phyloP scores from a whole-genome alignment of 805 yeast species.

The Spathaspora passalidarum region DNA sequence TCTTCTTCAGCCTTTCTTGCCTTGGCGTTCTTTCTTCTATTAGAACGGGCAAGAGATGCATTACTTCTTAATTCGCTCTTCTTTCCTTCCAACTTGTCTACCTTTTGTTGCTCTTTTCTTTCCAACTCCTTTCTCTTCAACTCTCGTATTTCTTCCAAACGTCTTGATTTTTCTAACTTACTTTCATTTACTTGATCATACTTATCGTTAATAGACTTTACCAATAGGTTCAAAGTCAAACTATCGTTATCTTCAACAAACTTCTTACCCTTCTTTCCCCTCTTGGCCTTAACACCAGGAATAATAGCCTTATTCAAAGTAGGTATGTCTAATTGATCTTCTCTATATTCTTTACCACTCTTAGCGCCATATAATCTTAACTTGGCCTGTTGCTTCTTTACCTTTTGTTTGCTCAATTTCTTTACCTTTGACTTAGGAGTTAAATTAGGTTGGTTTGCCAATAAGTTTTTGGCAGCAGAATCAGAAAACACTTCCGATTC shows the following conservation, averaged over 20 bases:
- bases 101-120: slow-evolving; percentile 70
- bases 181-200: slow-evolving; percentile 78
- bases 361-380: slow-evolving; percentile 68
- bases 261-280: slow-evolving; percentile 86
- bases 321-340: slow-evolving; percentile 78
- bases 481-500: slow-evolving; percentile 68
- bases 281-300: slow-evolving; percentile 75
- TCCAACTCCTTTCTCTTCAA: slow-evolving; percentile 85
- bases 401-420: slow-evolving; percentile 47
- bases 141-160: slow-evolving; percentile 87
- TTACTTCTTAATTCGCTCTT: slow-evolving; percentile 73
- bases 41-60: slow-evolving; percentile 65
- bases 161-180: slow-evolving; percentile 83
- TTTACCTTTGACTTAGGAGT: slow-evolving; percentile 56
- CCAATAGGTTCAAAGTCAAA: slow-evolving; percentile 60
- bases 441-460: slow-evolving; percentile 55
- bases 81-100: slow-evolving; percentile 67
- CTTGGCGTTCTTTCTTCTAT: slow-evolving; percentile 60
- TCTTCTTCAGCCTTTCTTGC: slow-evolving; percentile 26
- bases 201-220: slow-evolving; percentile 78
- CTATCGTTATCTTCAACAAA: slow-evolving; percentile 70
- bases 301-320: slow-evolving; percentile 74
- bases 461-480: slow-evolving; percentile 63
- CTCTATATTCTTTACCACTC: slow-evolving; percentile 57
- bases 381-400: slow-evolving; percentile 65